Base-by-base conservation (phyloP, 306 rosid genomes). In the Dicorynia guianensis region DNA sequence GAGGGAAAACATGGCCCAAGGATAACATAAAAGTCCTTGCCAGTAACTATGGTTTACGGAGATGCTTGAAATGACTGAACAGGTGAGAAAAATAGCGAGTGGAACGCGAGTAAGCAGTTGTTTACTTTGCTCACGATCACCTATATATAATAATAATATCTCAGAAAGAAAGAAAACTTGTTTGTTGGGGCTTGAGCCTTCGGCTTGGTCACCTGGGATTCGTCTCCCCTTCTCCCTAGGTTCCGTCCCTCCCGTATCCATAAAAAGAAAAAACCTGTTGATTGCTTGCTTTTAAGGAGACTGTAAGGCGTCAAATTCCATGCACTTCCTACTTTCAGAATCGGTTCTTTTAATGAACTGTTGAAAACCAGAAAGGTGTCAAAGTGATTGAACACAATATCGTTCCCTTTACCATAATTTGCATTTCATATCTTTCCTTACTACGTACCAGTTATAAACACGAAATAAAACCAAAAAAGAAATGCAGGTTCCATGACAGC, bases 401-500 rank as follows among this genome's bases (percentile, higher is more conserved):
- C 14, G 46, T 58, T 38, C 40, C 34, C 42, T 63, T 43, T 14
- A 44, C 20, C 7, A 53, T 19, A 52, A 43, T 53, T 54, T 35
- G 69, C 74, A 69, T 40, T 20, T 69, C 2, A 11, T 39, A 62
- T 69, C 57, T 47, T 64, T 38, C 81, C 47, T 47, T 63, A 63
- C 46, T 38, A 15, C 8, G 69, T 15, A 63, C 57, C 59, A 62
- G 25, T 55, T 63, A 20, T 60, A 69, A 62, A 44, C 50, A 62
- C 46, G 36, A 74, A 60, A 52, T 55, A 12, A 55, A 71, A 43
- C 18, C 15, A 43, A 8, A 52, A 10, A 1, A 54, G 13, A 12
- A 5, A 50, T 33, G 43, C 17, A 73, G 34, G 67, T 69, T 58
- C 57, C 20, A 34, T 15, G 67, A 82, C 62, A 70, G 20, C 47